Percentiles rank a stretch among this genome's conserved stretches.
phyloP scores from a whole-genome alignment of 805 yeast genomes.

The Kazachstania bromeliacearum region DNA sequence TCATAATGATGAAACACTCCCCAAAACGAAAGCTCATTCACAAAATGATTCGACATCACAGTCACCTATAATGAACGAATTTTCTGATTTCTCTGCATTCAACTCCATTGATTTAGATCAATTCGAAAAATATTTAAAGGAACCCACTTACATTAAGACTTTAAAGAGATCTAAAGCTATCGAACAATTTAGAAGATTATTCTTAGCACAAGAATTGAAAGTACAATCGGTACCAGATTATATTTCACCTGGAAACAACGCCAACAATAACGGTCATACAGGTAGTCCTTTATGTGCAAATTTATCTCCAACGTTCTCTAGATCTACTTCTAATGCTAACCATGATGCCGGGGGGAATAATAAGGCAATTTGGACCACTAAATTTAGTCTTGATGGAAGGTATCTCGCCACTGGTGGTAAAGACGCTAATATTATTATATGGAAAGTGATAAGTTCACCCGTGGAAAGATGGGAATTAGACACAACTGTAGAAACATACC shows the following conservation, averaged over 20 bases:
- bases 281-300: slow-evolving; percentile 1
- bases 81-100: slow-evolving; percentile 6
- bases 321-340: background rate
- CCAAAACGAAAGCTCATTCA: slow-evolving; percentile 13
- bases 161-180: slow-evolving; percentile 39
- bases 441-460: slow-evolving; percentile 74
- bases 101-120: slow-evolving; percentile 31
- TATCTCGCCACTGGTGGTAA: slow-evolving; percentile 79
- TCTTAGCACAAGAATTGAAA: slow-evolving; percentile 54
- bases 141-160: slow-evolving; percentile 48
- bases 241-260: background rate
- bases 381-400: slow-evolving; percentile 72
- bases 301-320: slow-evolving; percentile 2
- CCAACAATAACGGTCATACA: slow-evolving; percentile 2
- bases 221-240: slow-evolving; percentile 2
- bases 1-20: slow-evolving; percentile 4
- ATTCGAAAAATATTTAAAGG: slow-evolving; percentile 34
- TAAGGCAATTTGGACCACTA: slow-evolving; percentile 57
- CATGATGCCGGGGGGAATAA: too few species aligned
- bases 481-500: slow-evolving; percentile 10
- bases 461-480: slow-evolving; percentile 48
- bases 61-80: background rate
- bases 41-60: slow-evolving; percentile 2
- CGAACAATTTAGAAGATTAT: slow-evolving; percentile 42
- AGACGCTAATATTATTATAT: slow-evolving; percentile 55